Percentiles rank a stretch among this genome's conserved stretches.
phyloP scores from a whole-genome alignment of 768 basidiomycete genomes.

The Ephemerocybe angulata region DNA sequence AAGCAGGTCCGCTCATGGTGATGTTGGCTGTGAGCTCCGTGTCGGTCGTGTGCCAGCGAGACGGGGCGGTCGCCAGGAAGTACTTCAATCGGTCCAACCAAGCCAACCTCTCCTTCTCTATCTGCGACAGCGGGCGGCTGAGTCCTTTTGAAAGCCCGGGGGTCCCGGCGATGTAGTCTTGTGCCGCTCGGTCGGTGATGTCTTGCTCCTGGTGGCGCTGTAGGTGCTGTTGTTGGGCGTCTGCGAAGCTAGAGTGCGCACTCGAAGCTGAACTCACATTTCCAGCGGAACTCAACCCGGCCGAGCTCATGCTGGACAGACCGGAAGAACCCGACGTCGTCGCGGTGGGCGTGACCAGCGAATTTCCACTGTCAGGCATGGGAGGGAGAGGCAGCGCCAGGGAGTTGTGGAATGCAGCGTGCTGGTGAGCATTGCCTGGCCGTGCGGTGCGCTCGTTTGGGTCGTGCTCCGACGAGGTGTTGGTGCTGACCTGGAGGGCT shows the following conservation, averaged over 20 bases:
- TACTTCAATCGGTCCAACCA: constrained; percentile 82
- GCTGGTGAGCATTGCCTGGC: constrained; percentile 45
- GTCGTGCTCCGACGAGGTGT: constrained; percentile 36
- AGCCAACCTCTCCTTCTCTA: constrained; percentile 69
- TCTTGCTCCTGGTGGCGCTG: background rate
- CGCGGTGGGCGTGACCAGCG: constrained; percentile 7
- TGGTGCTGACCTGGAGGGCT: constrained; percentile 38
- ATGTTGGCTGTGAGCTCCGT: constrained; percentile 25
- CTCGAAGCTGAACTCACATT: constrained; percentile 12
- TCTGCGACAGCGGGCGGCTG: constrained; percentile 53
- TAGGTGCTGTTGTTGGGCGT: constrained; percentile 7
- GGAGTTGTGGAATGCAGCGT: constrained; percentile 39
- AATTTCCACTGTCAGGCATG: constrained; percentile 6
- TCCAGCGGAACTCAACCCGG: constrained; percentile 13
- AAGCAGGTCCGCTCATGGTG: constrained; percentile 13
- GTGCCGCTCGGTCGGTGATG: constrained; percentile 1
- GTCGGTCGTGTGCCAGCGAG: constrained; percentile 54
- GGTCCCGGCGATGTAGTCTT: constrained; percentile 15
- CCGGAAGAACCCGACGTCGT: constrained; percentile 12
- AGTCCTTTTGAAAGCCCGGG: constrained; percentile 41
- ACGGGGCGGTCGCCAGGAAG: constrained; percentile 84
- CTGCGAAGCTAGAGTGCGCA: constrained; percentile 5
- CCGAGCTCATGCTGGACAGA: constrained; percentile 6
- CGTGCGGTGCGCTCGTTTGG: constrained; percentile 47
- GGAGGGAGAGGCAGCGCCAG: constrained; percentile 12